Conservation (phyloP, 192 early-diverging fungal genomes). For the Chytriomyces confervae region DNA sequence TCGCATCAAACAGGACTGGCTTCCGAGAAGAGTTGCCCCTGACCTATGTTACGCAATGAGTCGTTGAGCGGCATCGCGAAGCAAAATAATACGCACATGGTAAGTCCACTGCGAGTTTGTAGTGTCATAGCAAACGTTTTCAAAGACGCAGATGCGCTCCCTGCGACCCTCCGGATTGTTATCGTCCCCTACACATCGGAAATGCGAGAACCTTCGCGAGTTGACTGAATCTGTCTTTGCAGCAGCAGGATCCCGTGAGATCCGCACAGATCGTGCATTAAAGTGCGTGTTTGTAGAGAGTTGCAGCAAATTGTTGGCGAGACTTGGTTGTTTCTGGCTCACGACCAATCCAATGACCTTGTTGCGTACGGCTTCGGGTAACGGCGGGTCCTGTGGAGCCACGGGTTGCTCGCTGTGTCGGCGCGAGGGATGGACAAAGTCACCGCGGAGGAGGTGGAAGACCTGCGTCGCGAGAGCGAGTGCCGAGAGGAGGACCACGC, state of each 20-base stretch:
- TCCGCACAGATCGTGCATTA: conserved; percentile 3
- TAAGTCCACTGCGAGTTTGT: conserved; percentile 14
- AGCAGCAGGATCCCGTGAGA: conserved; percentile 1
- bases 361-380: too few relatives aligned
- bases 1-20: conserved; percentile 25
- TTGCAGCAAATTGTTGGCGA: too few relatives aligned
- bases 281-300: conserved; percentile 21
- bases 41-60: background rate
- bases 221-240: background rate
- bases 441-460: too few relatives aligned
- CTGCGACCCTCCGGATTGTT: conserved; percentile 16
- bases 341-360: too few relatives aligned
- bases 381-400: too few relatives aligned
- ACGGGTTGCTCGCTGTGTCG: too few relatives aligned
- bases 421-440: too few relatives aligned
- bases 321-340: too few relatives aligned
- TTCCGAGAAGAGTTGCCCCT: conserved; percentile 10
- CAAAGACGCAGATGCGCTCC: conserved; percentile 38
- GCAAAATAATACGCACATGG: background rate
- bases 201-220: conserved; percentile 26
- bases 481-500: too few relatives aligned
- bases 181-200: conserved; percentile 32
- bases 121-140: conserved; percentile 42
- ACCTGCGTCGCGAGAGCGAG: too few relatives aligned
- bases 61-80: background rate